These are phyloP conservation scores for Santalum album DNA, from an alignment of 164 flowering plant species.

Conservation along the genomic window DNA sequence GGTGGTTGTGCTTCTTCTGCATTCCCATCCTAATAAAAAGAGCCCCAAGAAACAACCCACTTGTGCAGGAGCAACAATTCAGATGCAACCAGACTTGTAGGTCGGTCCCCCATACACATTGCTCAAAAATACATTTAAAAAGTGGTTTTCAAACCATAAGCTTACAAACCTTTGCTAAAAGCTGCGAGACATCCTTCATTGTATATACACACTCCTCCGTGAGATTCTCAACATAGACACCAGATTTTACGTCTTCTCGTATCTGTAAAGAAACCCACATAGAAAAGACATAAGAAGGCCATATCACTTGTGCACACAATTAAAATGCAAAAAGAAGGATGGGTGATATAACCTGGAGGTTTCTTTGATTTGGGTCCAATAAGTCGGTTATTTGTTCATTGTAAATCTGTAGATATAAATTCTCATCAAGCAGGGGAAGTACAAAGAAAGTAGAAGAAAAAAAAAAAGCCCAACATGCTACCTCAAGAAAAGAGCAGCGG, in stretches of 20 bases:
- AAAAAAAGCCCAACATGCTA: conserved; percentile 10
- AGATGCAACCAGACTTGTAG: background rate
- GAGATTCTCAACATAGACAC: conserved; percentile 92
- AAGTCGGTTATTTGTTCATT: conserved; percentile 98
- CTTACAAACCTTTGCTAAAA: conserved; percentile 64
- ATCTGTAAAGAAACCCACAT: conserved; percentile 34
- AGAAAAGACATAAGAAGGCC: background rate
- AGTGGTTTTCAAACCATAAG: too few relatives aligned
- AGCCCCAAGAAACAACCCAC: too few relatives aligned
- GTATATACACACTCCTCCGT: conserved; percentile 68
- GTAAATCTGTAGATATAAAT: conserved; percentile 56
- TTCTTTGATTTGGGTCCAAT: conserved; percentile 71
- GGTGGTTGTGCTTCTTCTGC: too few relatives aligned
- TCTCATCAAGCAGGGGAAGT: background rate
- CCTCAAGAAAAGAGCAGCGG: conserved; percentile 97
- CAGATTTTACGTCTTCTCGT: conserved; percentile 90
- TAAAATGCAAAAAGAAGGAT: background rate
- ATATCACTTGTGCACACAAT: background rate
- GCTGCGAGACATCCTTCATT: conserved; percentile 60
- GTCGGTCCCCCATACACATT: too few relatives aligned
- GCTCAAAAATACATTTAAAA: too few relatives aligned
- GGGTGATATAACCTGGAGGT: conserved; percentile 64
- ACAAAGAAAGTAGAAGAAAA: too few relatives aligned
- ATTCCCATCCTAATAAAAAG: too few relatives aligned
- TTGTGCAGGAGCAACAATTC: background rate